Base-by-base conservation (phyloP, 345 rosid genomes). In the sweet orange (Citrus sinensis) region DNA sequence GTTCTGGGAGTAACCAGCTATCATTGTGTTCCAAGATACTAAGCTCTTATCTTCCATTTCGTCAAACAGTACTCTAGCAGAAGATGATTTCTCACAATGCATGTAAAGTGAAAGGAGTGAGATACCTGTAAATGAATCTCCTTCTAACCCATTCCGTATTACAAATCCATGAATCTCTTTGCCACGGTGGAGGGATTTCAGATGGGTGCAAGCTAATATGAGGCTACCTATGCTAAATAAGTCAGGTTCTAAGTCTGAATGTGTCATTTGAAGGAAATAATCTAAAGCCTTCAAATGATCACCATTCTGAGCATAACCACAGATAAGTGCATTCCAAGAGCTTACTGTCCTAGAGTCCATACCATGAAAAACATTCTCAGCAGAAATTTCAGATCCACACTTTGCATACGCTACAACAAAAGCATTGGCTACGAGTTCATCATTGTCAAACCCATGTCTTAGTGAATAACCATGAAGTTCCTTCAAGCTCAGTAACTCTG, bases 271-370 rank as follows among this genome's bases (percentile, higher is more conserved):
- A 75, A 62, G 67, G 75, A 75, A 79, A 17, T 80, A 83, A 34
- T 86, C 77, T 65, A 90, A 76, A 66, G 94, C 91, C 79, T 80
- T 78, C 63, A 34, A 70, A 63, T 93, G 87, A 83, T 86, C 82
- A 80, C 84, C 87, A 76, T 84, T 89, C 73, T 88, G 91, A 14
- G 87, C 88, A 74, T 79, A 80, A 11, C 90, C 91, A 51, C 86
- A 83, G 24, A 90, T 88, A 77, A 92, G 77, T 35, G 94, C 93
- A 87, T 92, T 92, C 94, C 93, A 92, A 75, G 94, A 88, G 81
- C 77, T 90, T 40, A 87, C 89, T 3, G 85, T 89, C 85, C 85
- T 90, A 13, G 9, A 75, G 51, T 71, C 68, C 74, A 90, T 86
- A 22, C 81, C 75, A 71, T 63, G 14, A 80, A 88, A 90, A 58